Conservation (phyloP, 495 filamentous ascomycete genomes). For the Penicillium pancosmium region DNA sequence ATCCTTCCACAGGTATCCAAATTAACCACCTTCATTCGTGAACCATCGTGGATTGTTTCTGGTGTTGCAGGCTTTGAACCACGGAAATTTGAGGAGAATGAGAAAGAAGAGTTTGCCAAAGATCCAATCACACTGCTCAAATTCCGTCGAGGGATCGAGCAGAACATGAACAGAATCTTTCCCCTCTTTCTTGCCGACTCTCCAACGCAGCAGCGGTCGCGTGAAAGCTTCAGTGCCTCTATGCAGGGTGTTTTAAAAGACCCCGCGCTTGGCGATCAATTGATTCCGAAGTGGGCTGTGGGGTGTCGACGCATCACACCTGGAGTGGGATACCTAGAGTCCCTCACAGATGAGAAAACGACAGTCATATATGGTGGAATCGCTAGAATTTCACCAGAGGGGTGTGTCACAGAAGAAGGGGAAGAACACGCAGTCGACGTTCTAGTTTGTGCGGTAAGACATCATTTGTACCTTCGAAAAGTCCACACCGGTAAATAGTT, state of each 20-base stretch:
- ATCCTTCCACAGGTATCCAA: constrained; percentile 47
- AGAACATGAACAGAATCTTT: constrained; percentile 10
- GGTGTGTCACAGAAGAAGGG: constrained; percentile 45
- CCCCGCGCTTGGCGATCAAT: constrained; percentile 16
- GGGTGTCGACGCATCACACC: constrained; percentile 47
- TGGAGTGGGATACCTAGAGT: constrained; percentile 38
- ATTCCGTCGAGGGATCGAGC: constrained; percentile 15
- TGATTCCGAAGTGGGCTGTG: constrained; percentile 39
- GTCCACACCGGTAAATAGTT: neutral
- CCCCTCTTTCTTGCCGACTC: neutral
- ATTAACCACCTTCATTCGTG: constrained; percentile 16
- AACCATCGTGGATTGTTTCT: constrained; percentile 14
- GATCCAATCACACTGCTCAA: constrained; percentile 23
- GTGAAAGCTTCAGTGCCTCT: neutral
- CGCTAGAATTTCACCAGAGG: constrained; percentile 30
- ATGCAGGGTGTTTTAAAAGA: constrained; percentile 12
- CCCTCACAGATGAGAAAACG: constrained; percentile 41
- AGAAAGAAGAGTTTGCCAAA: constrained; percentile 36
- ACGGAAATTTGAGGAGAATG: constrained; percentile 32
- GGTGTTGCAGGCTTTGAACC: constrained; percentile 16
- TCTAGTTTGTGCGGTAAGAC: constrained; percentile 37
- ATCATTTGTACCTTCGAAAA: neutral
- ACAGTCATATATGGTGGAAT: constrained; percentile 34
- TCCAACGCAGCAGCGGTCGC: neutral
- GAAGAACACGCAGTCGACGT: constrained; percentile 32